Conservation (phyloP, 2,329 filamentous ascomycete species). For the Delphinella strobiligena region DNA sequence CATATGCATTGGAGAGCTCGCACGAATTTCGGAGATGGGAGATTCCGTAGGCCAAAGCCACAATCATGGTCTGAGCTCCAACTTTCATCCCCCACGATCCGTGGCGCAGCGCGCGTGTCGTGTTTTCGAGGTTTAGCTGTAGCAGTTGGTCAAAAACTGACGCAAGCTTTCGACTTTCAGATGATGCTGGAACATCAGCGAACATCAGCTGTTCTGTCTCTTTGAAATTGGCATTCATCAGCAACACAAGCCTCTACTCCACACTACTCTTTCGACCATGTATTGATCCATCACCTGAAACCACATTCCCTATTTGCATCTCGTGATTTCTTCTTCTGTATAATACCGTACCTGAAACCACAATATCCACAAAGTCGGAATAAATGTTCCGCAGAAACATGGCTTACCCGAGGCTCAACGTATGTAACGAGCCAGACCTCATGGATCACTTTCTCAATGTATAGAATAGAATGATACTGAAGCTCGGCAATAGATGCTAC, state of each 20-base stretch:
- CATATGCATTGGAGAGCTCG: too few species aligned
- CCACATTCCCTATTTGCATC: too few species aligned
- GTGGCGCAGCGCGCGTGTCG: too few species aligned
- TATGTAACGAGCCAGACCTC: too few species aligned
- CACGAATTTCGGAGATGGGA: too few species aligned
- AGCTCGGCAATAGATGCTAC: background rate
- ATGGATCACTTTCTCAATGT: background rate
- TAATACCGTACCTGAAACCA: background rate
- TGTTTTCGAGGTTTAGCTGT: too few species aligned
- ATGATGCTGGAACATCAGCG: background rate
- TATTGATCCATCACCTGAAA: background rate
- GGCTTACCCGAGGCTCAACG: conserved; percentile 1
- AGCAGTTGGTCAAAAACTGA: background rate
- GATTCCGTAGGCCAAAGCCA: too few species aligned
- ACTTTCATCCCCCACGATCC: too few species aligned
- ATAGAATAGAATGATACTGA: too few species aligned
- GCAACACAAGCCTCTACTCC: too few species aligned
- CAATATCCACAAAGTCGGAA: background rate
- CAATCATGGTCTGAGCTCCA: too few species aligned
- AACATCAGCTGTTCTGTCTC: background rate
- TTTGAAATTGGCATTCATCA: too few species aligned
- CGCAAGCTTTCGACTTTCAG: background rate
- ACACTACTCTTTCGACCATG: background rate
- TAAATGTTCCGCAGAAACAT: conserved; percentile 14
- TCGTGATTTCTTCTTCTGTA: background rate